Evolutionary conservation across 176 grass and related monocot species (phyloP).

Genomic region (Rhynchospora pubera): DNA sequence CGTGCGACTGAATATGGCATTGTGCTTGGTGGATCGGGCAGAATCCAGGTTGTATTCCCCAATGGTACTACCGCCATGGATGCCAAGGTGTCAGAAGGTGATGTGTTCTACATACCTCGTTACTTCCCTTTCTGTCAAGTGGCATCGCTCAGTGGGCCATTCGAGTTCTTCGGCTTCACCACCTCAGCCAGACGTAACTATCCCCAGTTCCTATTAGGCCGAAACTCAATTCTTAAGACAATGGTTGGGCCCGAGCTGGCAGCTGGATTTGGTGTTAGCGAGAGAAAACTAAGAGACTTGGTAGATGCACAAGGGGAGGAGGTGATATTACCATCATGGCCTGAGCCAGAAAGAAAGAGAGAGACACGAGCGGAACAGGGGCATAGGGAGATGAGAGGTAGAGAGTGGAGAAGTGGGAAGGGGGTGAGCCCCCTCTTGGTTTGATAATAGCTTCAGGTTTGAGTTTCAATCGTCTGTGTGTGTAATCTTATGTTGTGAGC

Average conservation of each 20-base stretch:
- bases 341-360: constrained; percentile 3
- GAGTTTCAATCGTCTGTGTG: neutral
- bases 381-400: neutral
- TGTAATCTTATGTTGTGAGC: neutral
- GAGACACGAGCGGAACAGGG: constrained; percentile 6
- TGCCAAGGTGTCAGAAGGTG: constrained; percentile 37
- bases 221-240: constrained; percentile 37
- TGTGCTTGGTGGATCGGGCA: constrained; percentile 51
- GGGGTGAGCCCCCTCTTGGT: neutral
- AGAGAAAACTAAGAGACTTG: constrained; percentile 32
- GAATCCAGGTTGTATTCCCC: constrained; percentile 61
- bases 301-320: constrained; percentile 39
- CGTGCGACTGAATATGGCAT: constrained; percentile 72
- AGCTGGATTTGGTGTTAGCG: constrained; percentile 45
- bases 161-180: constrained; percentile 94
- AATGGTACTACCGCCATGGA: constrained; percentile 75
- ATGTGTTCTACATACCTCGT: constrained; percentile 84
- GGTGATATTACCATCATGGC: constrained; percentile 47
- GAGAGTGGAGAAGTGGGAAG: constrained; percentile 5
- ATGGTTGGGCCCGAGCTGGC: constrained; percentile 76
- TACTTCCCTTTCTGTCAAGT: constrained; percentile 87
- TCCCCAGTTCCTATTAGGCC: constrained; percentile 66
- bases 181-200: constrained; percentile 62
- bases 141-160: constrained; percentile 45
- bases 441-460: constrained; percentile 1